These are phyloP conservation scores for Aspergillus sp. DNA, from an alignment of 2,329 filamentous ascomycete genomes.

Conservation along the genomic window DNA sequence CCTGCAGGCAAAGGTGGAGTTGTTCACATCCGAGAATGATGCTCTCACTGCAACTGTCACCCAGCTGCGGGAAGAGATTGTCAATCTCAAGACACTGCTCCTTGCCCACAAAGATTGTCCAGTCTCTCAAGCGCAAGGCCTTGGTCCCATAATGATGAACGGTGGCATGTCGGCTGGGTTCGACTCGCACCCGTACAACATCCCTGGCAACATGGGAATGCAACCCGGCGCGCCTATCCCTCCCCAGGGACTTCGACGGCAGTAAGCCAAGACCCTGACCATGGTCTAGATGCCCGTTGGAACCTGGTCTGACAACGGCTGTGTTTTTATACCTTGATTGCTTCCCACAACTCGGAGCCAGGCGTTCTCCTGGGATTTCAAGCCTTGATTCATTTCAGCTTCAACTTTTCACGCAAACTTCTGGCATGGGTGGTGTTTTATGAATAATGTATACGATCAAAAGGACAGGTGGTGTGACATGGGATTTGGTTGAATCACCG, in stretches of 20 bases:
- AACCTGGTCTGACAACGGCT: background rate
- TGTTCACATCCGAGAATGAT: conserved; percentile 91
- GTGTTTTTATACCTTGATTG: conserved; percentile 2
- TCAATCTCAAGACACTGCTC: conserved; percentile 88
- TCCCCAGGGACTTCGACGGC: conserved; percentile 37
- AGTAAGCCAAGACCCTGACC: conserved; percentile 14
- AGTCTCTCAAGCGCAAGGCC: conserved; percentile 80
- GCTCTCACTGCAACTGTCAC: conserved; percentile 79
- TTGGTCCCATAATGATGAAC: conserved; percentile 48
- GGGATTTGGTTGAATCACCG: conserved; percentile 25
- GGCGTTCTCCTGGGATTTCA: conserved; percentile 1
- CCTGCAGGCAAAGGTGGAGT: conserved; percentile 88
- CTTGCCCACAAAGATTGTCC: conserved; percentile 96
- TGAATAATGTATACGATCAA: conserved; percentile 39
- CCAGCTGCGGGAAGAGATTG: conserved; percentile 84
- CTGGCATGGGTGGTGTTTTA: conserved; percentile 39
- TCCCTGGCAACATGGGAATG: conserved; percentile 44
- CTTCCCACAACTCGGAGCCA: conserved; percentile 4
- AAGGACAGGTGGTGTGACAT: conserved; percentile 28
- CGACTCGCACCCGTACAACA: conserved; percentile 43
- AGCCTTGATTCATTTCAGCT: conserved; percentile 4
- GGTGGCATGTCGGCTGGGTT: conserved; percentile 36
- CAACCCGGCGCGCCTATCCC: conserved; percentile 36
- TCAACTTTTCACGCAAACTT: conserved; percentile 21
- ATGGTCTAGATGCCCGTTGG: conserved; percentile 5